Base-by-base conservation (phyloP, 176 grass and related monocot species). In the Eremochloa ophiuroides region DNA sequence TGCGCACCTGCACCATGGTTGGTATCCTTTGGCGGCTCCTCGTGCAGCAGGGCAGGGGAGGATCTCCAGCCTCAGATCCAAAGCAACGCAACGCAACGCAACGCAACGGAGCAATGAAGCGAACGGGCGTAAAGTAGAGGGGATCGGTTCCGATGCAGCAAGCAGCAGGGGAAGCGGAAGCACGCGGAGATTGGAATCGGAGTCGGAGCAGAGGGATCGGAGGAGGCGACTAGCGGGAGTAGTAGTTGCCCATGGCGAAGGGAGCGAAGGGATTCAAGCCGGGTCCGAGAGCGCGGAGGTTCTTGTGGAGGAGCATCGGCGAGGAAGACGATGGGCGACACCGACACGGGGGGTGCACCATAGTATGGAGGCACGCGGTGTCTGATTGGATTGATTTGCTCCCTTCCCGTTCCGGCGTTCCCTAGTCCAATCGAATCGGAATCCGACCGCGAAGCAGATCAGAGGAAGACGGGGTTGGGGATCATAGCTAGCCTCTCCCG, bases 211-310 rank as follows among this genome's bases (percentile, higher is more conserved):
- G 39, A 23, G 25, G 25, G 59, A 12, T 39, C 2, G 17, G 65
- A 22, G 1, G 59, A 43, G 26, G 48, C 30, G 47, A 30, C 91
- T 91, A 98, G 82, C 92, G 90, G 73, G 92, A 73, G 86, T 94
- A 73, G 86, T 94, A 94, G 88, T 95, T 98, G 33, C 90, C 92
- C 95, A 98, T 98, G 88, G 90, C 88, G 61, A 77, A 72, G 66
- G 92, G 95, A 7, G 92, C 90, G 7, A 97, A 98, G 73, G 95
- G 95, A 98, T 98, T 98, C 84, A 98, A 81, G 7, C 95, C 92
- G 28, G 95, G 95, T 58, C 95, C 92, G 81, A 98, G 85, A 38
- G 72, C 92, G 59, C 92, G 92, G 51, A 87, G 87, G 66, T 91
- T 98, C 84, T 81, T 87, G 15, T 76, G 88, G 73, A 90, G 88